Conservation (phyloP, 2,329 filamentous ascomycete genomes). For the Ascochyta clinopodiicola region DNA sequence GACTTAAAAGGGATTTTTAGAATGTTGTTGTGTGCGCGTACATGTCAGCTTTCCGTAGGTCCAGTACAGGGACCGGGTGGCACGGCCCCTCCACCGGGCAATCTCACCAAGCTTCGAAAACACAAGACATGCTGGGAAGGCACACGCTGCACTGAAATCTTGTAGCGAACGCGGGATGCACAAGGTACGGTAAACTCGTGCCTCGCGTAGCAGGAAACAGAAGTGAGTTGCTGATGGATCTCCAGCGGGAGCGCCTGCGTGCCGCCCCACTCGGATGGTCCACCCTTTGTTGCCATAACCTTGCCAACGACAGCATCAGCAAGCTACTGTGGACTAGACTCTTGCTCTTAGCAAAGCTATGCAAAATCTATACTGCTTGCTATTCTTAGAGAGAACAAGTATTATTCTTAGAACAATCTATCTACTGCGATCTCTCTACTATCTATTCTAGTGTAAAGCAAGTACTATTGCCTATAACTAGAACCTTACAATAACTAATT, state of each 20-base stretch:
- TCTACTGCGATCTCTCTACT: too few species aligned
- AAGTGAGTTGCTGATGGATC: neutral
- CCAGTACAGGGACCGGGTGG: conserved; percentile 6
- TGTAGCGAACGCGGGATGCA: conserved; percentile 5
- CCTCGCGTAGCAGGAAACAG: neutral
- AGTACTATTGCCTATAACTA: too few species aligned
- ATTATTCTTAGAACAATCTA: too few species aligned
- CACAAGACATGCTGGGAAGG: neutral
- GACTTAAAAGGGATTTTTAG: neutral
- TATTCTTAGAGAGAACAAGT: too few species aligned
- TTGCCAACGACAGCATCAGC: too few species aligned
- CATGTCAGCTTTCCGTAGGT: conserved; percentile 1
- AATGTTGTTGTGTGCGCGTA: neutral
- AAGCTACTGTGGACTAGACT: too few species aligned
- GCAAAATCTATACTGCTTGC: too few species aligned
- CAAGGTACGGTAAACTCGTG: neutral
- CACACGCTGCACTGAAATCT: conserved; percentile 6
- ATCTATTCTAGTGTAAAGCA: too few species aligned
- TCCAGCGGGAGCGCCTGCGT: neutral
- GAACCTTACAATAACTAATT: too few species aligned
- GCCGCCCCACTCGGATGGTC: neutral
- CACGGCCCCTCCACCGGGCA: conserved; percentile 4
- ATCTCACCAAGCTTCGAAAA: conserved; percentile 11
- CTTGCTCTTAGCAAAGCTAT: too few species aligned
- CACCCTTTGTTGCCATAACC: neutral